Base-by-base conservation (phyloP, 441 rosid species). In the Arabidopsis lyrata region DNA sequence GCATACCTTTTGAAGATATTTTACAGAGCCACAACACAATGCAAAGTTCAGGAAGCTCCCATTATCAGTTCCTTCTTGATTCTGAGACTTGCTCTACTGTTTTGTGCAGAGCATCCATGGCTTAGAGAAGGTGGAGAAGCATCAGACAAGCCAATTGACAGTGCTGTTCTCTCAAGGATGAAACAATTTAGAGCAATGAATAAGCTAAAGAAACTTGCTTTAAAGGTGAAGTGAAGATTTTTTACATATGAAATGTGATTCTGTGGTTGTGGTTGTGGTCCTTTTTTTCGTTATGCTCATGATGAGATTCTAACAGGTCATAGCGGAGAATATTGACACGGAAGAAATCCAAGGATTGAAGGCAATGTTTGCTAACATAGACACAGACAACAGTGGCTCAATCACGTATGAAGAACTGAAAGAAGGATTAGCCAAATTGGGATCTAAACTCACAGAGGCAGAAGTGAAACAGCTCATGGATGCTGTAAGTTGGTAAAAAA, bases 181-280 rank as follows among this genome's bases (percentile, higher is more conserved):
- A 88, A 88, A 78, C 92, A 88, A 49, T 88, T 88, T 70, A 79
- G 92, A 76, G 87, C 85, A 34, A 88, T 88, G 92, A 88, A 88
- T 79, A 84, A 88, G 80, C 81, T 88, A 10, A 88, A 88, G 83
- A 86, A 86, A 73, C 90, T 88, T 52, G 92, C 92, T 35, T 42
- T 88, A 67, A 87, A 87, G 86, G 92, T 81, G 56, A 65, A 27
- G 36, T 75, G 48, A 18, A 27, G 18, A 54, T 8, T 35, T 32
- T 67, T 35, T 6, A 56, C 47, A 44, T 59, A 52, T 22, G 52
- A 54, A 60, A 15, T 66, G 65, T 68, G 70, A 44, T 49, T 5
- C 12, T 35, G 45, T 39, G 20, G 68, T 72, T 20, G 15, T 73
- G 41, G 29, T 63, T 16, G 39, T 42, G 3, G 27, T 22, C 27